These are phyloP conservation scores for Rhododendron williamsianum DNA, from an alignment of 148 eudicot genomes.

Conservation along the genomic window DNA sequence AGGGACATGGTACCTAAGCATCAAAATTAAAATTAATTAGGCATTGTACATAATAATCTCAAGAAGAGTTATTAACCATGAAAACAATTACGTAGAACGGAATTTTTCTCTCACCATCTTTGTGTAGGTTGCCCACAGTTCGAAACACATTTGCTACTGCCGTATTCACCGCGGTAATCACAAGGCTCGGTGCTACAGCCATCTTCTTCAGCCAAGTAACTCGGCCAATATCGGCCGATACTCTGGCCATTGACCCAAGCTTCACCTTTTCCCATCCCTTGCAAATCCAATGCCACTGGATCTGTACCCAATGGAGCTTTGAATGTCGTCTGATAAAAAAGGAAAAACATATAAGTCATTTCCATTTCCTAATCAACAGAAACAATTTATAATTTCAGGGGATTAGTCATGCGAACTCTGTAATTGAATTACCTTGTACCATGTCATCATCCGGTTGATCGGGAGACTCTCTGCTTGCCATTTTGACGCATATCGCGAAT, in stretches of 20 bases:
- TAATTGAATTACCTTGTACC: constrained; percentile 43
- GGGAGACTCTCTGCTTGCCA: constrained; percentile 30
- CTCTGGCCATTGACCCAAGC: constrained; percentile 54
- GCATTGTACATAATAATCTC: background rate
- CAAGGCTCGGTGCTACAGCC: constrained; percentile 44
- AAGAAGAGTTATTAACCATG: background rate
- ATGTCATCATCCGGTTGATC: constrained; percentile 26
- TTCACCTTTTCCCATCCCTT: constrained; percentile 42
- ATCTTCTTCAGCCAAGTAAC: constrained; percentile 28
- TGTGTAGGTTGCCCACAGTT: constrained; percentile 61
- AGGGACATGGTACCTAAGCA: constrained; percentile 64
- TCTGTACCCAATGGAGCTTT: constrained; percentile 42
- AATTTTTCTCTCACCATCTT: constrained; percentile 29
- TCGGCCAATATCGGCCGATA: constrained; percentile 50
- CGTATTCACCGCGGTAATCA: constrained; percentile 56
- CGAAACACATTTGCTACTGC: constrained; percentile 30
- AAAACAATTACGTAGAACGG: background rate
- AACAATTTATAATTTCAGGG: background rate
- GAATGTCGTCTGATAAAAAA: constrained; percentile 30
- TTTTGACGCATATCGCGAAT: background rate
- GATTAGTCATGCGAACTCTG: background rate
- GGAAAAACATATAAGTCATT: background rate
- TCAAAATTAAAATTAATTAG: background rate
- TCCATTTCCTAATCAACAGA: background rate
- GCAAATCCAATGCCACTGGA: constrained; percentile 35